A percentile compares a stretch with the other conserved stretches of the same genome.
Conservation (phyloP, 495 filamentous ascomycete genomes). For the Neurospora sp. region DNA sequence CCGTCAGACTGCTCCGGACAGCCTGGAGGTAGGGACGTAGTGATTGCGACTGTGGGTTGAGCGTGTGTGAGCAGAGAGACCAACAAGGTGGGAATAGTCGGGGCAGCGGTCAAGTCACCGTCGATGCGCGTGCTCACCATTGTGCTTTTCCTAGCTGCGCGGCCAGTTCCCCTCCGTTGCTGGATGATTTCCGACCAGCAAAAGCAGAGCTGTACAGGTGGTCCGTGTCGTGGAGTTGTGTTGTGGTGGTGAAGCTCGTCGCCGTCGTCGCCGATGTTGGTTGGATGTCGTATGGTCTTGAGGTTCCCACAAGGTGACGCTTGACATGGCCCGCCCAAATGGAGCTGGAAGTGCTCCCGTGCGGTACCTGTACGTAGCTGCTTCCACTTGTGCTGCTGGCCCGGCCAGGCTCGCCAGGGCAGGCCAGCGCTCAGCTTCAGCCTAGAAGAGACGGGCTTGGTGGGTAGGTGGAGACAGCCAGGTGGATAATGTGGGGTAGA, state of each 20-base stretch:
- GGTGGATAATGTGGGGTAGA: neutral
- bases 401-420: neutral
- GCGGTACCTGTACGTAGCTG: neutral
- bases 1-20: slow-evolving; percentile 86
- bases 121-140: slow-evolving; percentile 12
- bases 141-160: neutral
- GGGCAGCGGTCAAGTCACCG: neutral
- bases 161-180: neutral
- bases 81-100: neutral
- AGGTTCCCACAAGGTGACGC: neutral
- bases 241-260: neutral
- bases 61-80: neutral
- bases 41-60: slow-evolving; percentile 71
- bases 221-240: neutral
- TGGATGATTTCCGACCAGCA: neutral
- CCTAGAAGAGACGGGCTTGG: neutral
- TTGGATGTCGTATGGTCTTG: neutral
- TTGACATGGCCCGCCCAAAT: neutral
- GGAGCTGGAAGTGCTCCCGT: neutral
- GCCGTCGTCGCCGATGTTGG: neutral
- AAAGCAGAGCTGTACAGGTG: neutral
- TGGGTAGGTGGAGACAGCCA: neutral
- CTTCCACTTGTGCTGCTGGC: neutral
- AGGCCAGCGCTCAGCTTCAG: neutral
- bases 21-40: slow-evolving; percentile 95